phyloP scores from a whole-genome alignment of 2,329 filamentous ascomycete genomes.

The Macroventuria anomochaeta region DNA sequence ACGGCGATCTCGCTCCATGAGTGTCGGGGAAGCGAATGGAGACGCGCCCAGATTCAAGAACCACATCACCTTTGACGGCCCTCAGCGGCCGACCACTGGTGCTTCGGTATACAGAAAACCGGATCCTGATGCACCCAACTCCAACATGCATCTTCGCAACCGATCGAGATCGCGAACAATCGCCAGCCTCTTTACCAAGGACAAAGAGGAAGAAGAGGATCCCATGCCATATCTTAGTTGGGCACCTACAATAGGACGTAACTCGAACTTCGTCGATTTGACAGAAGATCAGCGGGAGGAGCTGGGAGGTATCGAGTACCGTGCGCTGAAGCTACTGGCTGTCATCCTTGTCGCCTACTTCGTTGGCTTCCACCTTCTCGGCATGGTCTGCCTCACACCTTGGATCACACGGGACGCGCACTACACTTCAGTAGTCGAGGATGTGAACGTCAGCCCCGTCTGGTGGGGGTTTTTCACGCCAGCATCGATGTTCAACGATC shows the following conservation, averaged over 20 bases:
- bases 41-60: constrained; percentile 54
- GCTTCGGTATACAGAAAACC: constrained; percentile 41
- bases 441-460: constrained; percentile 66
- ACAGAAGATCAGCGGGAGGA: constrained; percentile 93
- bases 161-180: constrained; percentile 59
- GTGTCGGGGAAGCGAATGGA: constrained; percentile 39
- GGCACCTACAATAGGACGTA: constrained; percentile 88
- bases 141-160: constrained; percentile 31
- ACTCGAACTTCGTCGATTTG: constrained; percentile 88
- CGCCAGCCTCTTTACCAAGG: constrained; percentile 63
- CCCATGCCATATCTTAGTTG: constrained; percentile 91
- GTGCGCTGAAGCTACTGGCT: constrained; percentile 84
- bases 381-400: constrained; percentile 73
- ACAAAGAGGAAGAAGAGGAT: constrained; percentile 59
- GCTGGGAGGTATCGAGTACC: constrained; percentile 94
- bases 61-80: constrained; percentile 73
- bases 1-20: constrained; percentile 36
- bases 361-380: constrained; percentile 80
- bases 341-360: constrained; percentile 80
- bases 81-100: constrained; percentile 50
- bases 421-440: constrained; percentile 68
- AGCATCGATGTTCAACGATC: constrained; percentile 88
- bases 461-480: constrained; percentile 97
- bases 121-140: constrained; percentile 20
- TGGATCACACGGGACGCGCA: constrained; percentile 74